These are phyloP conservation scores for Irpex lacteus DNA, from an alignment of 1,284 basidiomycete genomes.

Conservation along the genomic window DNA sequence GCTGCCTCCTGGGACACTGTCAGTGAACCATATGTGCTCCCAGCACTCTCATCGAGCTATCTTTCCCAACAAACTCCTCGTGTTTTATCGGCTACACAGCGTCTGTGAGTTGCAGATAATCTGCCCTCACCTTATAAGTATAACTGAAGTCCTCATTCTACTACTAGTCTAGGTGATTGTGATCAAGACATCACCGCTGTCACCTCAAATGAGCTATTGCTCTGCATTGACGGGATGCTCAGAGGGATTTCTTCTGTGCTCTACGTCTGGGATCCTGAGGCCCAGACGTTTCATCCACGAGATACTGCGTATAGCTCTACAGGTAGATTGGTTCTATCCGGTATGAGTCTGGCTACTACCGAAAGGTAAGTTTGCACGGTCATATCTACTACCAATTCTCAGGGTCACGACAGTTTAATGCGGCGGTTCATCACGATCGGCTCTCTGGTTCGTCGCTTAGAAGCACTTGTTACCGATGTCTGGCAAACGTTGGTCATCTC, in stretches of 20 bases:
- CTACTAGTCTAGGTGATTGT: constrained; percentile 31
- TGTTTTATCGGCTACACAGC: constrained; percentile 49
- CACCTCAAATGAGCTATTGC: constrained; percentile 43
- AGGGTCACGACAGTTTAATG: constrained; percentile 42
- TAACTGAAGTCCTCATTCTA: neutral
- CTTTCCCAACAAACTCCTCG: constrained; percentile 59
- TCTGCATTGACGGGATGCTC: constrained; percentile 50
- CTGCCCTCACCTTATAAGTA: neutral
- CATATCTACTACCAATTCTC: neutral
- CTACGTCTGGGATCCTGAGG: constrained; percentile 53
- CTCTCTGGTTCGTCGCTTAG: constrained; percentile 60
- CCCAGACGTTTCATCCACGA: constrained; percentile 48
- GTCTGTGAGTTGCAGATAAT: constrained; percentile 43
- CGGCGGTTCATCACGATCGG: constrained; percentile 63
- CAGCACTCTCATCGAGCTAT: constrained; percentile 43
- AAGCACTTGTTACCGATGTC: constrained; percentile 37
- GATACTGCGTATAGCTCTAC: constrained; percentile 26
- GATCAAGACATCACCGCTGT: constrained; percentile 36
- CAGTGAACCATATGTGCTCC: constrained; percentile 29
- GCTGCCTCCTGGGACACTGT: constrained; percentile 61
- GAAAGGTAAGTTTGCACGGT: constrained; percentile 41
- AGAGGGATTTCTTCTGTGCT: constrained; percentile 64
- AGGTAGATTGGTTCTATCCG: neutral
- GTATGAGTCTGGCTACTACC: constrained; percentile 46
- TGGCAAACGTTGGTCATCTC: neutral